These are phyloP conservation scores for Xylaria nigripes DNA, from an alignment of 495 filamentous ascomycete species.

Conservation along the genomic window DNA sequence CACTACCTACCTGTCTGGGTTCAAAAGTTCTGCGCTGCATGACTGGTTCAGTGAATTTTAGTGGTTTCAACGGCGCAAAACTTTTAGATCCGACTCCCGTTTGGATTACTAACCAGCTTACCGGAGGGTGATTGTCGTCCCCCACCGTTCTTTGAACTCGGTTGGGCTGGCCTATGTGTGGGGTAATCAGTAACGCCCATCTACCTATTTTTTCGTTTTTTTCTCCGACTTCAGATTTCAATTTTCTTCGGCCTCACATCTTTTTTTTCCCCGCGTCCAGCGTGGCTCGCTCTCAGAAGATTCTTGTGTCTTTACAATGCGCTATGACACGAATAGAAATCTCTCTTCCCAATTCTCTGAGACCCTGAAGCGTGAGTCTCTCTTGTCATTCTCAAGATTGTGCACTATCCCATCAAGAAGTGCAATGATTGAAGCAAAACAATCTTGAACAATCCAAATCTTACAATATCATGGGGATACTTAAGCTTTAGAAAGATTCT, in stretches of 20 bases:
- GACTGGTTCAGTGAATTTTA: too few species aligned
- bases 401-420: constrained; percentile 18
- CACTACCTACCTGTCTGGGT: too few species aligned
- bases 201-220: constrained; percentile 7
- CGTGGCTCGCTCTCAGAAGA: background rate
- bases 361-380: constrained; percentile 14
- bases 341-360: background rate
- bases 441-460: constrained; percentile 71
- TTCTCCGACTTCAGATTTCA: background rate
- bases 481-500: constrained; percentile 55
- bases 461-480: constrained; percentile 63
- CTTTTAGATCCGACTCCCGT: too few species aligned
- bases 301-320: background rate
- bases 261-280: constrained; percentile 4
- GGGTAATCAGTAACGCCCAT: constrained; percentile 2
- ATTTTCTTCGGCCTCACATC: constrained; percentile 5
- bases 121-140: too few species aligned
- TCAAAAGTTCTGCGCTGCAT: too few species aligned
- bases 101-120: too few species aligned
- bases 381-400: background rate
- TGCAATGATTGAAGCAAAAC: constrained; percentile 48
- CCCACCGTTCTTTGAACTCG: constrained; percentile 5
- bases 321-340: background rate
- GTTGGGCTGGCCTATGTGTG: background rate
- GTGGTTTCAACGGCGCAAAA: too few species aligned